Base-by-base conservation (phyloP, 2,329 filamentous ascomycete genomes). In the Clonostachys byssicola region DNA sequence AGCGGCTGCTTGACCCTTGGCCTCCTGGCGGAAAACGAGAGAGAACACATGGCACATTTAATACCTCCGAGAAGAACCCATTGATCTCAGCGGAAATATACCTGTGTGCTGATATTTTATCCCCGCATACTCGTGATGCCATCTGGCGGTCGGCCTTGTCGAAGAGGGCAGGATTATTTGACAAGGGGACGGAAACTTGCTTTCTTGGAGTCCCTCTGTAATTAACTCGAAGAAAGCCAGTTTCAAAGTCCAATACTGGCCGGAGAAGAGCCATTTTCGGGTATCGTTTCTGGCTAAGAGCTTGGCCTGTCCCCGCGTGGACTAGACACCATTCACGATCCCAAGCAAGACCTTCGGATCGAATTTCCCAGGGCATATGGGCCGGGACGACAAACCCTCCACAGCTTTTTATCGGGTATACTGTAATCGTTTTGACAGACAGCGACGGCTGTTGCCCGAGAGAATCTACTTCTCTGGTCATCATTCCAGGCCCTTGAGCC, bases 281-380 rank as follows among this genome's bases (percentile, higher is more conserved):
- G 60, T 94, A 86, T 53, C 85, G 78, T 68, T 97, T 99, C 66
- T 97, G 92, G 60, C 82, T 96, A 46, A 99, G 72, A 6, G 87
- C 90, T 56, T 85, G 83, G 0, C 89, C 88, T 2, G 92, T 95
- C 40, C 89, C 91, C 59, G 85, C 80, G 61, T 96, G 92, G 13
- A 99, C 76, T 17, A 99, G 72, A 66, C 92, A 97, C 92, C 94
- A 99, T 70, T 97, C 92, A 51, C 94, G 80, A 63, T 99, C 94
- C 91, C 92, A 97, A 9, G 85, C 87, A 3, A 99, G 73, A 0
- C 94, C 94, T 68, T 96, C 91, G 8, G 79, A 74, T 47, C 80
- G 81, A 17, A 97, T 77, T 56, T 88, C 83, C 94, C 94, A 99
- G 13, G 74, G 60, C 8, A 69, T 70, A 3, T 72, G 77, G 1